Evolutionary conservation across 768 basidiomycete genomes (phyloP).

Genomic region (Naematelia aurantialba): DNA sequence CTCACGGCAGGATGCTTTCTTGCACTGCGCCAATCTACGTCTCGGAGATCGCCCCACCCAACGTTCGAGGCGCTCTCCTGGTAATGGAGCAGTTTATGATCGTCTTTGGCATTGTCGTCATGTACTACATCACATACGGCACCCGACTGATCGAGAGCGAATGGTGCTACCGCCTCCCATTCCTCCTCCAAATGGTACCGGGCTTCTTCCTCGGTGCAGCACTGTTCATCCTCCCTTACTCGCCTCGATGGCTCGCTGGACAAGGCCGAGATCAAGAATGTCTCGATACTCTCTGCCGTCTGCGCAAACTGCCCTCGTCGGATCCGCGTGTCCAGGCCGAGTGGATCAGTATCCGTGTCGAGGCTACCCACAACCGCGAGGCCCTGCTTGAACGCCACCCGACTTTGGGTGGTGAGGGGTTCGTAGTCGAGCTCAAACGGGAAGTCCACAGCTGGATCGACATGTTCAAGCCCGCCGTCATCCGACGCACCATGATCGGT

Average conservation of each 20-base stretch:
- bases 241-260: slow-evolving; percentile 28
- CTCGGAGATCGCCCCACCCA: slow-evolving; percentile 17
- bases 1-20: slow-evolving; percentile 5
- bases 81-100: slow-evolving; percentile 13
- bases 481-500: slow-evolving; percentile 6
- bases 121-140: too few relatives aligned
- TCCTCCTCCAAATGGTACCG: slow-evolving; percentile 7
- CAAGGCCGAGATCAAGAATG: slow-evolving; percentile 21
- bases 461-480: neutral
- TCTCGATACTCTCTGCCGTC: slow-evolving; percentile 13
- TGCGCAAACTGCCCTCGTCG: slow-evolving; percentile 6
- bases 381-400: slow-evolving; percentile 13
- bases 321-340: slow-evolving; percentile 23
- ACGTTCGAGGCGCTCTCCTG: slow-evolving; percentile 13
- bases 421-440: neutral
- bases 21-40: slow-evolving; percentile 15
- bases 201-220: slow-evolving; percentile 5
- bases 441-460: neutral
- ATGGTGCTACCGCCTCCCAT: slow-evolving; percentile 12
- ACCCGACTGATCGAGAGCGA: slow-evolving; percentile 7
- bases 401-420: slow-evolving; percentile 4
- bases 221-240: slow-evolving; percentile 16
- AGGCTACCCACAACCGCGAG: slow-evolving; percentile 11
- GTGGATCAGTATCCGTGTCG: slow-evolving; percentile 19
- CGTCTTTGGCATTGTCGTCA: slow-evolving; percentile 2